phyloP scores from a whole-genome alignment of 768 basidiomycete genomes.

The Pisolithus albus region DNA sequence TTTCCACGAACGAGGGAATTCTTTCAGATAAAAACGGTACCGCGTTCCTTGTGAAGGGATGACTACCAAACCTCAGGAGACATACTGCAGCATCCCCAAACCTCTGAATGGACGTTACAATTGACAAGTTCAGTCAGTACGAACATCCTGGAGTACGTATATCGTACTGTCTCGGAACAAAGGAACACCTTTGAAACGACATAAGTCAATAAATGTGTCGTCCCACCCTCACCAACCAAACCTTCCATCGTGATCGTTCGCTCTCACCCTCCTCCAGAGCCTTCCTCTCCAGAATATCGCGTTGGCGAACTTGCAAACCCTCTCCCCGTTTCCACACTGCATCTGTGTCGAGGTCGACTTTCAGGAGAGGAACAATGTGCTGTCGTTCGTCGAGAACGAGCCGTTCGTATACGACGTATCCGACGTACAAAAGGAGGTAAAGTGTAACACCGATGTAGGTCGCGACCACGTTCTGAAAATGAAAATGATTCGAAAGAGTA shows the following conservation, averaged over 20 bases:
- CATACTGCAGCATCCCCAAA: too few species aligned
- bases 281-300: conserved; percentile 19
- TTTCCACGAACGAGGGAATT: too few species aligned
- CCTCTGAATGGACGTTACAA: too few species aligned
- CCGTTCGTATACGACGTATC: conserved; percentile 37
- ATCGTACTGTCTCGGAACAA: too few species aligned
- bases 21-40: too few species aligned
- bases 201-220: neutral
- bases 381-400: conserved; percentile 19
- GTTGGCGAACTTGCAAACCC: conserved; percentile 29
- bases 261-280: neutral
- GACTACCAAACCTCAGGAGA: too few species aligned
- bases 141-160: too few species aligned
- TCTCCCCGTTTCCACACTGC: conserved; percentile 47
- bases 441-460: conserved; percentile 48
- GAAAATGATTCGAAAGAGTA: neutral
- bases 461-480: conserved; percentile 46
- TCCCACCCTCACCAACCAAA: neutral
- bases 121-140: too few species aligned
- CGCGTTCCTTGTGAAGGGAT: too few species aligned
- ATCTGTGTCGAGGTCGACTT: conserved; percentile 48
- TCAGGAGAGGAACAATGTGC: conserved; percentile 36
- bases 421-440: conserved; percentile 40
- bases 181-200: too few species aligned
- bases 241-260: neutral